Evolutionary conservation across 805 yeast species (phyloP).

Genomic region (Suhomyces sp.): DNA sequence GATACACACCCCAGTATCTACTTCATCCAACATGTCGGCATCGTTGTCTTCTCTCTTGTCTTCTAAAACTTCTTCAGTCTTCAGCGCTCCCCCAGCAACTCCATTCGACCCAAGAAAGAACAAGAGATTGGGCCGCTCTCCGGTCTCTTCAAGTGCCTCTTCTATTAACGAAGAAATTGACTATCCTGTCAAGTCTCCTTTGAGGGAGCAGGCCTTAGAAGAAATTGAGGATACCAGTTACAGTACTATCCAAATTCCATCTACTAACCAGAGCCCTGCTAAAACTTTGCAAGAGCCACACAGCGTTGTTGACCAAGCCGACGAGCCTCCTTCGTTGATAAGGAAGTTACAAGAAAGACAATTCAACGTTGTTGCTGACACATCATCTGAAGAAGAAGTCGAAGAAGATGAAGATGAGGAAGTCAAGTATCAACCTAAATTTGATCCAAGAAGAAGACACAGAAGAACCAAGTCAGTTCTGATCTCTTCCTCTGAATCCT

Average conservation of each 20-base stretch:
- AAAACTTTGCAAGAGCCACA: slow-evolving; percentile 7
- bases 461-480: slow-evolving; percentile 15
- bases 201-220: slow-evolving; percentile 7
- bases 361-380: slow-evolving; percentile 7
- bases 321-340: slow-evolving; percentile 9
- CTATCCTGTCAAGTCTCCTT: slow-evolving; percentile 12
- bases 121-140: slow-evolving; percentile 14
- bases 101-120: slow-evolving; percentile 23
- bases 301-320: slow-evolving; percentile 4
- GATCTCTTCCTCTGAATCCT: slow-evolving; percentile 17
- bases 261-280: slow-evolving; percentile 2
- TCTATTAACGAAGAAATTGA: slow-evolving; percentile 10
- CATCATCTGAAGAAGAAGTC: slow-evolving; percentile 10
- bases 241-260: slow-evolving; percentile 15
- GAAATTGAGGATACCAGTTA: slow-evolving; percentile 16
- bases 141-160: slow-evolving; percentile 11
- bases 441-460: slow-evolving; percentile 20
- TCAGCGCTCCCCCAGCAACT: slow-evolving; percentile 12
- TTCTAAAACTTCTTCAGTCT: background rate
- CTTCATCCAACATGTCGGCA: slow-evolving; percentile 11
- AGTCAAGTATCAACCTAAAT: slow-evolving; percentile 5
- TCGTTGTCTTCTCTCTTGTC: slow-evolving; percentile 12
- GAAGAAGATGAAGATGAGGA: slow-evolving; percentile 5
- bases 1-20: slow-evolving; percentile 6
- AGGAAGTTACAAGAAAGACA: slow-evolving; percentile 10